Evolutionary conservation across 139 green algal species (phyloP), one percentile per base, ranked within the genome.

Genomic region (Klebsormidium nitens): DNA sequence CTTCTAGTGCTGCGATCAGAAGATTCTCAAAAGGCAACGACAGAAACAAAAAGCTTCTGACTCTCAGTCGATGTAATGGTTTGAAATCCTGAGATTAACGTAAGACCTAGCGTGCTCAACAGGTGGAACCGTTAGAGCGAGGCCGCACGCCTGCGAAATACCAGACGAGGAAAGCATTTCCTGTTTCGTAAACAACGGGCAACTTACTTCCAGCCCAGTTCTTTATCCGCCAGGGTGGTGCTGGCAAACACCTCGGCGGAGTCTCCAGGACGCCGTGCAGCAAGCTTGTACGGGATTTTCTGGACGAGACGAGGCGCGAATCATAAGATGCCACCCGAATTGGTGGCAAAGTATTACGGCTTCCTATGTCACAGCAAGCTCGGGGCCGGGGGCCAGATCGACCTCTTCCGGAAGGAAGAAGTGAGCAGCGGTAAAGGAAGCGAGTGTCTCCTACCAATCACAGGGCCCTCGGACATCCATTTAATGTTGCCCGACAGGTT

Each of bases 151-250:
- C n/a, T n/a, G n/a, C n/a, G n/a, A n/a, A n/a, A n/a, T n/a, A 8
- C 11, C 8, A 38, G 8, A 63, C 14, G 8, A 8, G 8, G 8
- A 63, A 8, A 29, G 14, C 14, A 14, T 14, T 14, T 63, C 14
- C 11, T 23, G 55, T 47, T 8, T 38, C 29, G 14, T 36, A 63
- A 36, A 47, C 8, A 36, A 63, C 11, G 29, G 55, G 55, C 31
- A 23, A 63, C 55, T 63, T 14, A 63, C 82, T 90, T 93, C 92
- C 92, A 97, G 52, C 87, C 89, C 58, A 97, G 86, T 82, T 91
- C 87, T 69, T 84, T 82, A 78, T 96, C 88, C 1, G 92, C 91
- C n/a, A 82, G 80, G 19, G 87, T 84, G 0, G 93, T 95, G 6
- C 80, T 84, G 0, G 89, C 92, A 86, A 88, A 97, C 71, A 97